Percentiles rank a stretch among this genome's conserved stretches.
These are phyloP conservation scores for Cladosporium colombiae DNA, from an alignment of 2,329 filamentous ascomycete genomes.

Conservation along the genomic window DNA sequence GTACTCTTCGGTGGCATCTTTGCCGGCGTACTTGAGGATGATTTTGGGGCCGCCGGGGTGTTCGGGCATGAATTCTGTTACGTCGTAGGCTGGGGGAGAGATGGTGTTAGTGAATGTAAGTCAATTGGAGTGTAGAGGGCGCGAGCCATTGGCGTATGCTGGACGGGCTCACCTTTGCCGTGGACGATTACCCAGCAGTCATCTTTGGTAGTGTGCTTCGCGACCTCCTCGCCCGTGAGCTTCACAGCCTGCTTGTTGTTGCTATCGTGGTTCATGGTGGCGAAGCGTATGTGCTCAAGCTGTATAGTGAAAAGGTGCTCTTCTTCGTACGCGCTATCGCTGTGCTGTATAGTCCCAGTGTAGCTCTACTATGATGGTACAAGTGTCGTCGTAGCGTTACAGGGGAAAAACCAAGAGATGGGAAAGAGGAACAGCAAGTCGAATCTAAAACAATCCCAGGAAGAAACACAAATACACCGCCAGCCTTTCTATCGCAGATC, in stretches of 20 bases:
- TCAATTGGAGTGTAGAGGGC: background rate
- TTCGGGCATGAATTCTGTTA: constrained; percentile 69
- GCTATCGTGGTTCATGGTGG: constrained; percentile 47
- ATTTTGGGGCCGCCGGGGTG: constrained; percentile 89
- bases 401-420: background rate
- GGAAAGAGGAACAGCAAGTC: background rate
- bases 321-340: background rate
- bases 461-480: constrained; percentile 1
- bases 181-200: constrained; percentile 93
- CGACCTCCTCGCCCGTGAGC: constrained; percentile 57
- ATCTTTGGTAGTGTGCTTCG: constrained; percentile 75
- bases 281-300: constrained; percentile 11
- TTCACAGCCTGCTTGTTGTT: constrained; percentile 44
- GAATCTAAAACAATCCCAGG: background rate
- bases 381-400: background rate
- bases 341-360: background rate
- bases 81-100: constrained; percentile 61
- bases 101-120: background rate
- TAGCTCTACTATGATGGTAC: background rate
- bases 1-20: constrained; percentile 90
- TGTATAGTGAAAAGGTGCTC: background rate
- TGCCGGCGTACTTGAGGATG: constrained; percentile 94
- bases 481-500: background rate
- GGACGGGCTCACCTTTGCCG: constrained; percentile 54
- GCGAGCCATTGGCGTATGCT: background rate